These are phyloP conservation scores for Acanthamoeba lenticulata DNA, from an alignment of 208 protist species.

Conservation along the genomic window DNA sequence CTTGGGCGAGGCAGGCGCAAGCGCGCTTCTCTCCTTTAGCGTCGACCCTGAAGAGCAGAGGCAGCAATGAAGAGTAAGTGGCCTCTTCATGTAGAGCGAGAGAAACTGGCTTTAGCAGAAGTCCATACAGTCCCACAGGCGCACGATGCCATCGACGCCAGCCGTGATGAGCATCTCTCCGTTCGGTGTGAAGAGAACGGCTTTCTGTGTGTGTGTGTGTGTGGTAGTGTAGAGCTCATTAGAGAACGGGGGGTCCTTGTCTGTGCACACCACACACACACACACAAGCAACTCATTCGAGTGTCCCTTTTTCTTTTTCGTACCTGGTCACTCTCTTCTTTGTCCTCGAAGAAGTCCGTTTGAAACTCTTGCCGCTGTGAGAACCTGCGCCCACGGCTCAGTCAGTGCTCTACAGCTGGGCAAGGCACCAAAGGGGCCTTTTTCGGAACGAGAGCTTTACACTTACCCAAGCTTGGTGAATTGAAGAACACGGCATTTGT, in stretches of 20 bases:
- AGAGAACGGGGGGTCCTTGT: too few species aligned
- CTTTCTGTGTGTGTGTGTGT: conserved; percentile 25
- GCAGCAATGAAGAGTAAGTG: background rate
- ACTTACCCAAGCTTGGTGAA: too few species aligned
- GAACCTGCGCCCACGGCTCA: conserved; percentile 2
- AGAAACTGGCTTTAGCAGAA: too few species aligned
- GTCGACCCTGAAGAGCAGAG: background rate
- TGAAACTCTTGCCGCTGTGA: conserved; percentile 7
- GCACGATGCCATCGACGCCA: conserved; percentile 32
- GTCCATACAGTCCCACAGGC: conserved; percentile 58
- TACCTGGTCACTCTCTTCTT: conserved; percentile 68
- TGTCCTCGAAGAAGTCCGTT: conserved; percentile 54
- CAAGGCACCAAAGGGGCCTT: background rate
- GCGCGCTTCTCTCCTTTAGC: conserved; percentile 1
- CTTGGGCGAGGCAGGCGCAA: background rate
- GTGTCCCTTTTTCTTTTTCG: background rate
- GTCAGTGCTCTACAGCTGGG: background rate
- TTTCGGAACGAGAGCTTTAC: too few species aligned
- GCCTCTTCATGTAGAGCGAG: too few species aligned
- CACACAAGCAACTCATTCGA: background rate
- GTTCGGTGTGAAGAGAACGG: conserved; percentile 21
- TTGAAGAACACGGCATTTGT: conserved; percentile 19
- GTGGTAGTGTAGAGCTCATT: background rate
- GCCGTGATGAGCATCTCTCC: conserved; percentile 27
- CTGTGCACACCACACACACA: background rate